Evolutionary conservation across 768 basidiomycete genomes (phyloP), one percentile per base, ranked within the genome.

Genomic region (Suillus subaureus): DNA sequence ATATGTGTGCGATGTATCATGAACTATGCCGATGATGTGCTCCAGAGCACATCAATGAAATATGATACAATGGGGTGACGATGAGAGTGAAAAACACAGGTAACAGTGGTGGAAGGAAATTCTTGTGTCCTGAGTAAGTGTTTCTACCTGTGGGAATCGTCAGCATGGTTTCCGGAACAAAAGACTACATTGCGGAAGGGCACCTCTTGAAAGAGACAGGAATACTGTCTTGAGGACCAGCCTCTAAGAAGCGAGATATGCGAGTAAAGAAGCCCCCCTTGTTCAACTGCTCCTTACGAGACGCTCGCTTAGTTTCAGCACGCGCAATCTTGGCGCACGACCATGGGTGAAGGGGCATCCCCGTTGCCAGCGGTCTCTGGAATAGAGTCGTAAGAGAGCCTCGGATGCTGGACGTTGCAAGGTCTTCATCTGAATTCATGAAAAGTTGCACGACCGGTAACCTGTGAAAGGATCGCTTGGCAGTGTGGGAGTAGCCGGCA

Each of bases 251-350:
- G 39, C 12, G 58, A 7, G 18, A 60, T 7, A 60, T 31, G 18
- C 58, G 58, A n/a, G 26, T 42, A 28, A 60, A 42, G 18, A 60
- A 28, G 6, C 18, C 39, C 28, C 6, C 11, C 6, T 54, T 54
- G 31, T 54, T 21, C 31, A 33, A 4, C 23, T 68, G 62, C 11
- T 70, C 66, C n/a, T 68, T 66, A 66, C 75, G 75, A 65, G 75
- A 68, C 52, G 73, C 67, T n/a, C 68, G 72, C 58, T 76, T 76
- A 8, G 47, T 18, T 40, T 65, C 26, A 42, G 75, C 76, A 31
- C 63, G 75, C 0, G 75, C 68, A 15, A 76, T 76, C 58, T 78
- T 76, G 39, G 75, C 75, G 69, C 75, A 76, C 40, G 75, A 75
- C 75, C 75, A 76, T 37, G 75, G 33, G 39, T 5, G 58, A 42